Percentiles rank a stretch among this genome's conserved stretches.
Evolutionary conservation across 2,329 filamentous ascomycete genomes (phyloP).

Genomic region (Fusarium brachygibbosum): DNA sequence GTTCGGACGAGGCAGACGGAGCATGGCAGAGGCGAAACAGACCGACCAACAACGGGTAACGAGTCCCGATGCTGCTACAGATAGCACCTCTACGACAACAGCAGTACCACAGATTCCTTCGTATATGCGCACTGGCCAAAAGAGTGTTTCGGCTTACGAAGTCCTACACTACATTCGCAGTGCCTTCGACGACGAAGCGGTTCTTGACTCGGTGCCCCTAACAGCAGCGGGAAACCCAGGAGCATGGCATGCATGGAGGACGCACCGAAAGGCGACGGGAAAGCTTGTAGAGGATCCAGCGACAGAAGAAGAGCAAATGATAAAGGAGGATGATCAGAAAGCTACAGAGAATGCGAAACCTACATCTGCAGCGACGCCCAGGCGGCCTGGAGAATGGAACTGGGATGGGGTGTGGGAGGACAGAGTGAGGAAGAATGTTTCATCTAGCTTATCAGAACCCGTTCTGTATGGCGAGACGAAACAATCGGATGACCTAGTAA

Average conservation of each 20-base stretch:
- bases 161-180: conserved; percentile 85
- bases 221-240: conserved; percentile 89
- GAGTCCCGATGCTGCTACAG: conserved; percentile 44
- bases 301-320: not conserved
- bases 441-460: conserved; percentile 81
- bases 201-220: conserved; percentile 83
- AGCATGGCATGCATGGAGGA: conserved; percentile 94
- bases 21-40: conserved; percentile 56
- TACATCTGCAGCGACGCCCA: conserved; percentile 13
- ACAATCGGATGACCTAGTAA: conserved; percentile 78
- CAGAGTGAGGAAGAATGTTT: conserved; percentile 83
- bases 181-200: conserved; percentile 81
- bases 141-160: conserved; percentile 70
- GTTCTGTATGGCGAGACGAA: conserved; percentile 79
- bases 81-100: conserved; percentile 51
- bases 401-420: conserved; percentile 98
- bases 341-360: conserved; percentile 26
- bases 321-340: conserved; percentile 3
- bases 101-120: conserved; percentile 51
- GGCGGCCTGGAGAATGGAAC: conserved; percentile 85
- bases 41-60: conserved; percentile 56
- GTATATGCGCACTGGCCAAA: conserved; percentile 59
- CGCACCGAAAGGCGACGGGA: conserved; percentile 66
- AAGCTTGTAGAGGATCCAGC: conserved; percentile 43
- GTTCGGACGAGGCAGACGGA: conserved; percentile 75